These are phyloP conservation scores for Mycena vitilis DNA, from an alignment of 768 basidiomycete species.

Conservation along the genomic window DNA sequence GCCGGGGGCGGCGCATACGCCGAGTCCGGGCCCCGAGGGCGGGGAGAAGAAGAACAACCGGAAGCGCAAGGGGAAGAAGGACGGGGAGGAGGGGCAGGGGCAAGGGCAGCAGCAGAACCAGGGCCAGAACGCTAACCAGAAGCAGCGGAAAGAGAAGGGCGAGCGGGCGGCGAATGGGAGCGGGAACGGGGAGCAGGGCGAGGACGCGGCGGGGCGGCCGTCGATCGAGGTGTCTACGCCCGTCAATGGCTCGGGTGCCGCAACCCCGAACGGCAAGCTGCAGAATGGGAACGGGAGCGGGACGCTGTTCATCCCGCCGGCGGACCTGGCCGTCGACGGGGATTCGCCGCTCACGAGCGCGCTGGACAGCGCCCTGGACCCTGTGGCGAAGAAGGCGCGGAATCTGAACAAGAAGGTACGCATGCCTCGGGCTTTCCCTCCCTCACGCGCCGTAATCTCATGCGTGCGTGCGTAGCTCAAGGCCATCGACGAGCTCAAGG, in stretches of 20 bases:
- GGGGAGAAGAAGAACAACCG: conserved; percentile 55
- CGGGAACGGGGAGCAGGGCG: conserved; percentile 44
- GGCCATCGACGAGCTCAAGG: conserved; percentile 98
- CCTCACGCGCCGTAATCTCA: conserved; percentile 6
- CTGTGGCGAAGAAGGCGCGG: conserved; percentile 90
- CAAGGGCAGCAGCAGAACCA: conserved; percentile 41
- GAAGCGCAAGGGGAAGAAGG: conserved; percentile 66
- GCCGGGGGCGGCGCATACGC: conserved; percentile 74
- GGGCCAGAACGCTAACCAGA: conserved; percentile 8
- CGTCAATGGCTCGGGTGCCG: background rate
- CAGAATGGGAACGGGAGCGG: conserved; percentile 35
- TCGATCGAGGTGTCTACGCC: conserved; percentile 50
- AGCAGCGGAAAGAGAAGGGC: conserved; percentile 52
- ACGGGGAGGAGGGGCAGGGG: conserved; percentile 44
- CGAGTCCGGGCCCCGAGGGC: conserved; percentile 57
- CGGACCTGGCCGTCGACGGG: conserved; percentile 39
- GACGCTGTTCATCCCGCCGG: conserved; percentile 36
- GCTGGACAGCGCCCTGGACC: conserved; percentile 72
- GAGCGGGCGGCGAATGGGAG: conserved; percentile 42
- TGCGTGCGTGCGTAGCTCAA: conserved; percentile 72
- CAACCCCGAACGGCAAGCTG: conserved; percentile 31
- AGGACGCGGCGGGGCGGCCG: conserved; percentile 43
- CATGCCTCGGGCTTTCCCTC: conserved; percentile 24
- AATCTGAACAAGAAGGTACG: conserved; percentile 95
- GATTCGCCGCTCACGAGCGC: conserved; percentile 64